Conservation (phyloP, 768 basidiomycete species). For the Pleurotus ostreatus region DNA sequence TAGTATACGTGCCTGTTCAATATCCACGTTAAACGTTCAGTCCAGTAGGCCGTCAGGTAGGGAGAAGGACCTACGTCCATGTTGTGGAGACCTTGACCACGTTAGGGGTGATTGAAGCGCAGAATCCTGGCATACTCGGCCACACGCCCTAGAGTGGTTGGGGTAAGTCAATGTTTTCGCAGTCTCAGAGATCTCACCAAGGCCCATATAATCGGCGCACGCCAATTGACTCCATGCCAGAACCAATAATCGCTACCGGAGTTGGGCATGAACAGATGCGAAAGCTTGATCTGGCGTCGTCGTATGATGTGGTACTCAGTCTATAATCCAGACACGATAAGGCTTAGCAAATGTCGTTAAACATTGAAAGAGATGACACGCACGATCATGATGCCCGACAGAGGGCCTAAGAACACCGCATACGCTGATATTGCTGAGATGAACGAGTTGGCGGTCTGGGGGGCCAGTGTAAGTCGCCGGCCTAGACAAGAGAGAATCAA, state of each 20-base stretch:
- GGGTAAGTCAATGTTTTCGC: background rate
- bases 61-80: slow-evolving; percentile 15
- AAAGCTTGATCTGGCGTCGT: slow-evolving; percentile 20
- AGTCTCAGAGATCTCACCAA: slow-evolving; percentile 12
- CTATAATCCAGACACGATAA: slow-evolving; percentile 7
- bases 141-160: slow-evolving; percentile 19
- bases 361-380: background rate
- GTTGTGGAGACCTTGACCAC: slow-evolving; percentile 12
- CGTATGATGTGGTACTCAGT: slow-evolving; percentile 25
- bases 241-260: slow-evolving; percentile 24
- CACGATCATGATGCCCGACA: slow-evolving; percentile 29
- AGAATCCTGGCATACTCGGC: slow-evolving; percentile 26
- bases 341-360: background rate
- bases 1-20: slow-evolving; percentile 19
- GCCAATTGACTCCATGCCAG: slow-evolving; percentile 20
- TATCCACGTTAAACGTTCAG: background rate
- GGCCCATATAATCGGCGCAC: slow-evolving; percentile 21
- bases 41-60: too few species aligned
- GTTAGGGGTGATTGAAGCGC: slow-evolving; percentile 15
- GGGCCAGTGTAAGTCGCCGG: background rate
- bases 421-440: slow-evolving; percentile 27
- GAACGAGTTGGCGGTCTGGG: slow-evolving; percentile 20
- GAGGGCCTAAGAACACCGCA: slow-evolving; percentile 26
- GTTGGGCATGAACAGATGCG: slow-evolving; percentile 23
- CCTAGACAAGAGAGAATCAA: too few species aligned